A percentile compares a stretch with the other conserved stretches of the same genome.
phyloP scores from a whole-genome alignment of 176 grass and related monocot genomes.

The Zoysia pacifica region DNA sequence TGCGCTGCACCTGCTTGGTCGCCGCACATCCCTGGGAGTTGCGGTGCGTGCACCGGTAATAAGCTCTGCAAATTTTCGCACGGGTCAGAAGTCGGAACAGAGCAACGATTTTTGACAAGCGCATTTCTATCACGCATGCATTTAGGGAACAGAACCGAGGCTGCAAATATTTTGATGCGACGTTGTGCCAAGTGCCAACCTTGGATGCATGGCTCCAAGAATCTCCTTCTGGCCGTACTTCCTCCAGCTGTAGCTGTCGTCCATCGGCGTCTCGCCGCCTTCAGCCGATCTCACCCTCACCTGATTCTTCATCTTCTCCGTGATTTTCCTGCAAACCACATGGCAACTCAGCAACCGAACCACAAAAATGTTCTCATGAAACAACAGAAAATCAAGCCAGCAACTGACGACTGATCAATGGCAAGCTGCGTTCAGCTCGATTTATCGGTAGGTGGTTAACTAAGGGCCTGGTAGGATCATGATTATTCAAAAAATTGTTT shows the following conservation, averaged over 20 bases:
- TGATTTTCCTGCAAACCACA: constrained; percentile 54
- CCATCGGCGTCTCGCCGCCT: constrained; percentile 38
- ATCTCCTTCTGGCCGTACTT: constrained; percentile 91
- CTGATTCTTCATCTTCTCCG: constrained; percentile 40
- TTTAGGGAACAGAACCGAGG: too few relatives aligned
- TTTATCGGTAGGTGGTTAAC: too few relatives aligned
- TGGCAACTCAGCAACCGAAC: too few relatives aligned
- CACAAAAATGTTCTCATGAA: too few relatives aligned
- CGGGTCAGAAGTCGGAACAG: background rate
- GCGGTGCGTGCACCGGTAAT: constrained; percentile 73
- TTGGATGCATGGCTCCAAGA: constrained; percentile 62
- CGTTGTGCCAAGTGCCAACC: constrained; percentile 30
- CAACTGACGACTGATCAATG: too few relatives aligned
- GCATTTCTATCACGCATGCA: too few relatives aligned
- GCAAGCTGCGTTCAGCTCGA: too few relatives aligned
- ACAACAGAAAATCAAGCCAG: too few relatives aligned
- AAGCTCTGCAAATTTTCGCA: constrained; percentile 46
- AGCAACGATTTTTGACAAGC: too few relatives aligned
- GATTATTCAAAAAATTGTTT: too few relatives aligned
- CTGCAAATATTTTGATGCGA: too few relatives aligned
- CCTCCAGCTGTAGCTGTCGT: constrained; percentile 82
- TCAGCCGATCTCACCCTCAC: constrained; percentile 50
- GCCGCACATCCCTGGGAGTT: constrained; percentile 48
- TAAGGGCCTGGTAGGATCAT: too few relatives aligned
- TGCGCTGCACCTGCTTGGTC: constrained; percentile 78